phyloP scores from a whole-genome alignment of 2,329 filamentous ascomycete species.

The Calonectria naviculata region DNA sequence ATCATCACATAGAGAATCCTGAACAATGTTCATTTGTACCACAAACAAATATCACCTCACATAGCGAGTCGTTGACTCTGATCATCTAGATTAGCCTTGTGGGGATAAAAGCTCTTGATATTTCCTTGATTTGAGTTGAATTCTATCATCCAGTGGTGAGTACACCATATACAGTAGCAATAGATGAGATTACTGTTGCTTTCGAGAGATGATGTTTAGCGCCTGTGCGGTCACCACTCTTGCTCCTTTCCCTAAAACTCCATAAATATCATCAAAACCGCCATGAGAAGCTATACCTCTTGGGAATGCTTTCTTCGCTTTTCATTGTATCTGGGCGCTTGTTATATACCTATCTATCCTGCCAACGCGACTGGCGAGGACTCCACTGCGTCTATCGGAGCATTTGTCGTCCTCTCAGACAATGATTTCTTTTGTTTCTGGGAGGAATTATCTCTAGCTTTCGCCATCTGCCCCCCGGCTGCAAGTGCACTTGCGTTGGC shows the following conservation, averaged over 20 bases:
- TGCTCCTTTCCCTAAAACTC: conserved; percentile 29
- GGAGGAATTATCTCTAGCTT: conserved; percentile 47
- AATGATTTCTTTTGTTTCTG: conserved; percentile 48
- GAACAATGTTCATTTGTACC: conserved; percentile 48
- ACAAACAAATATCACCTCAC: conserved; percentile 10
- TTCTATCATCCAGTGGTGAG: neutral
- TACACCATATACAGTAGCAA: conserved; percentile 10
- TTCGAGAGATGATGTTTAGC: neutral
- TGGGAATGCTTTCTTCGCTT: neutral
- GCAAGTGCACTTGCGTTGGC: conserved; percentile 55
- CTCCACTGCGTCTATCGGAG: conserved; percentile 36
- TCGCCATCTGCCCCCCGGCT: conserved; percentile 59
- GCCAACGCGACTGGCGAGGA: conserved; percentile 35
- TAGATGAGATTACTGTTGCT: conserved; percentile 4
- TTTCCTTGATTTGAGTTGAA: conserved; percentile 1
- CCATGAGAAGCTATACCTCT: conserved; percentile 12
- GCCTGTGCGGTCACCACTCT: conserved; percentile 6
- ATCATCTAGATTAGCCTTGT: neutral
- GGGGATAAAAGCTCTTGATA: neutral
- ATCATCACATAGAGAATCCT: conserved; percentile 49
- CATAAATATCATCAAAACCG: conserved; percentile 28
- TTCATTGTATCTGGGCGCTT: neutral
- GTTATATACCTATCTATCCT: conserved; percentile 13
- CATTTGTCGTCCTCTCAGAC: conserved; percentile 46
- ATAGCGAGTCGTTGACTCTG: neutral